A percentile compares a stretch with the other conserved stretches of the same genome.
phyloP scores from a whole-genome alignment of 306 rosid genomes.

The Lablab purpureus region DNA sequence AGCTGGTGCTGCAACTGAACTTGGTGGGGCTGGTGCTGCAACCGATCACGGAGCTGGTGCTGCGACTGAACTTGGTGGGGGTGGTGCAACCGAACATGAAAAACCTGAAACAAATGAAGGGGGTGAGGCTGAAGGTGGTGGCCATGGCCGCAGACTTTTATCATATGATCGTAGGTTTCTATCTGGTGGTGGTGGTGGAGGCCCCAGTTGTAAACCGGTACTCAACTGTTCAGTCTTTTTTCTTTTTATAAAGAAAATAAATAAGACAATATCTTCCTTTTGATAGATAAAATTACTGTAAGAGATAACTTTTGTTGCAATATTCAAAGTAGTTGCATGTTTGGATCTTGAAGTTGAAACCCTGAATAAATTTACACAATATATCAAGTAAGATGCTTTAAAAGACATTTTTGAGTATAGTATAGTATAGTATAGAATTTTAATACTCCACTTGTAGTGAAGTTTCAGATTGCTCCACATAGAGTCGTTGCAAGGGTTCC shows the following conservation, averaged over 20 bases:
- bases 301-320: too few relatives aligned
- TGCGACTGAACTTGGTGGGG: background rate
- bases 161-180: constrained; percentile 73
- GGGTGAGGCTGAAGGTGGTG: background rate
- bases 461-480: background rate
- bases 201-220: constrained; percentile 41
- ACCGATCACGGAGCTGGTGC: background rate
- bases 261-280: too few relatives aligned
- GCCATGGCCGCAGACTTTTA: constrained; percentile 72
- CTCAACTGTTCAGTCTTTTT: background rate
- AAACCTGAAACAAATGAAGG: background rate
- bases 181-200: constrained; percentile 43
- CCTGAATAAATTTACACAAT: background rate
- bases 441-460: background rate
- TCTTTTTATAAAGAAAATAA: too few relatives aligned
- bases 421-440: background rate
- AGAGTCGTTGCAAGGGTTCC: background rate
- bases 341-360: too few relatives aligned
- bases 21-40: too few relatives aligned
- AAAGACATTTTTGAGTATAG: background rate
- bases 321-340: too few relatives aligned
- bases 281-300: background rate
- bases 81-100: background rate
- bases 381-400: background rate
- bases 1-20: too few relatives aligned